Conservation (phyloP, 2,329 filamentous ascomycete species). For the Pyrenochaeta sp. region DNA sequence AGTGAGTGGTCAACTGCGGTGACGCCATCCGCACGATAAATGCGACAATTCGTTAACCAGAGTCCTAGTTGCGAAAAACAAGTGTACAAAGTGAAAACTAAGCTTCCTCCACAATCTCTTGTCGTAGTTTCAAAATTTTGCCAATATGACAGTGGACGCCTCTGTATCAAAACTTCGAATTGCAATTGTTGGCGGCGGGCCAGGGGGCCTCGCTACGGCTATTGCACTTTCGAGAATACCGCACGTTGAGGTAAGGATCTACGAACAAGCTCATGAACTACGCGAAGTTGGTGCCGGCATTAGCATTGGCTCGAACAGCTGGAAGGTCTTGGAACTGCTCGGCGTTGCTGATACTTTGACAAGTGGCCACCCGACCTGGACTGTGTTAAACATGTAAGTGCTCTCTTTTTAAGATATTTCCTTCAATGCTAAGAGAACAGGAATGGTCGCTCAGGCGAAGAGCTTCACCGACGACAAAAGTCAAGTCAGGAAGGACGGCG, state of each 20-base stretch:
- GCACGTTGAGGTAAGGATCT: conserved; percentile 53
- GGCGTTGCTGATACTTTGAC: conserved; percentile 48
- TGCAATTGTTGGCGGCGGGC: conserved; percentile 52
- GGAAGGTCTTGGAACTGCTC: conserved; percentile 57
- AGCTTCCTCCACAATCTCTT: no score
- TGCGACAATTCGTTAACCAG: no score
- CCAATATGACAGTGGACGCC: conserved; percentile 17
- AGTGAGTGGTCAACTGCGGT: no score
- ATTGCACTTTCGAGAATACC: conserved; percentile 55
- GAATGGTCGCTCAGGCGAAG: conserved; percentile 42
- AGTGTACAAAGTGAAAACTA: no score
- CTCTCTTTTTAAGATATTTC: background rate
- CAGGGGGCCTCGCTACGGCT: conserved; percentile 53
- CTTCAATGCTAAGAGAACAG: conserved; percentile 16
- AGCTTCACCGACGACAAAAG: conserved; percentile 31
- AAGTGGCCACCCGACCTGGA: conserved; percentile 43
- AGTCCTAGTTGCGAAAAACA: no score
- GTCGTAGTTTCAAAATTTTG: no score
- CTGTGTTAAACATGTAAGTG: conserved; percentile 41
- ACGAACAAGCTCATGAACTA: conserved; percentile 56
- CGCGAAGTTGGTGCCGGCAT: conserved; percentile 59
- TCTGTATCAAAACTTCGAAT: conserved; percentile 17
- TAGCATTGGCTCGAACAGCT: conserved; percentile 55
- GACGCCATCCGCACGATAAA: no score
- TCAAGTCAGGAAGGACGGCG: background rate